A percentile compares a stretch with the other conserved stretches of the same genome.
phyloP scores from a whole-genome alignment of 2,329 filamentous ascomycete species.

The Phialocephala sp. region DNA sequence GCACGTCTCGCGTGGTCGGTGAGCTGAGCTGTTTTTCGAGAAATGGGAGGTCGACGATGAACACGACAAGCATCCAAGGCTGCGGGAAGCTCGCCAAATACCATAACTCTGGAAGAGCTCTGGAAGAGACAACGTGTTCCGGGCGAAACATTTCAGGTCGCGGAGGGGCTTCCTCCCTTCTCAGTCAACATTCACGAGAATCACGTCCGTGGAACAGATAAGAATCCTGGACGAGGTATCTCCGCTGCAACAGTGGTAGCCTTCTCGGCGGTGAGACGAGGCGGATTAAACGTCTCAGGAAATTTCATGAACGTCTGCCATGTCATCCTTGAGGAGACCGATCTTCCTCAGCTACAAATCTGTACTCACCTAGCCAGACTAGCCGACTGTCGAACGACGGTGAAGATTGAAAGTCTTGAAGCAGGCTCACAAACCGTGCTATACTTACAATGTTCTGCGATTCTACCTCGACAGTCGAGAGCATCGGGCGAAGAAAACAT shows the following conservation, averaged over 20 bases:
- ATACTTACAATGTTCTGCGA: background rate
- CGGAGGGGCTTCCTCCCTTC: background rate
- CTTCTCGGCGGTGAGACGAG: no score
- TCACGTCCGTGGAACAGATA: no score
- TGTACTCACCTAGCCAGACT: no score
- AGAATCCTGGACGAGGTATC: no score
- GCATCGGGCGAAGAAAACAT: background rate
- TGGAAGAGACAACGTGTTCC: background rate
- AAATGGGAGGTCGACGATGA: background rate
- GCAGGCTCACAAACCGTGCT: no score
- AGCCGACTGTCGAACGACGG: no score
- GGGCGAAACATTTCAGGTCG: background rate
- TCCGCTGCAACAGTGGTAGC: no score
- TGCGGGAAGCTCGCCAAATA: background rate
- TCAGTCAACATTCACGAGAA: background rate
- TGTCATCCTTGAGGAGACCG: no score
- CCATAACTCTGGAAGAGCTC: background rate
- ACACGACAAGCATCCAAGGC: background rate
- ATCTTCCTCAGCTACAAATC: no score
- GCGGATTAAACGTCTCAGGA: no score
- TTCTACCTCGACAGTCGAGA: background rate
- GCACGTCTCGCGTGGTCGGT: constrained; percentile 1
- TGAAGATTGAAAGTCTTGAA: no score
- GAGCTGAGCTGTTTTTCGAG: background rate
- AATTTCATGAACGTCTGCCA: no score